These are phyloP conservation scores for Solanum hybrid DNA, from an alignment of 305 asterid genomes.

Conservation along the genomic window DNA sequence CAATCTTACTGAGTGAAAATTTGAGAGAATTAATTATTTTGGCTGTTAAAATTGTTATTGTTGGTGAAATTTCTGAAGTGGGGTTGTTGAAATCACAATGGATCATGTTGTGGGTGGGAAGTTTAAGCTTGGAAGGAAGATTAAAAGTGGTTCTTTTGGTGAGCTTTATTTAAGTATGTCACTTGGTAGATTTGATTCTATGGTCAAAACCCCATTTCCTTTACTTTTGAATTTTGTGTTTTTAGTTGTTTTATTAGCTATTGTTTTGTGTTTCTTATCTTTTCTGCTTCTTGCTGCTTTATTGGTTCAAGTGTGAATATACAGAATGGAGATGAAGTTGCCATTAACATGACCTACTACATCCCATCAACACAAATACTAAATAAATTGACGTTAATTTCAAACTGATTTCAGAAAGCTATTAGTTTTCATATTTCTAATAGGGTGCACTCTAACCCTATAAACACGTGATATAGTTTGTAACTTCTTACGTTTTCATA, in stretches of 20 bases:
- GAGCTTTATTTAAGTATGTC: slow-evolving; percentile 77
- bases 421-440: too few species aligned
- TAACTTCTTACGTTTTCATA: too few species aligned
- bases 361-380: too few species aligned
- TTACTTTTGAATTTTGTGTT: not conserved
- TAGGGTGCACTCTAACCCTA: too few species aligned
- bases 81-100: slow-evolving; percentile 34
- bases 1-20: not conserved
- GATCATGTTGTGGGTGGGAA: slow-evolving; percentile 86
- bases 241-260: not conserved
- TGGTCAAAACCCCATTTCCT: not conserved
- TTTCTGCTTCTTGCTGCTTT: slow-evolving; percentile 5
- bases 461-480: too few species aligned
- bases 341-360: slow-evolving; percentile 25
- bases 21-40: slow-evolving; percentile 6
- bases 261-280: not conserved
- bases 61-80: not conserved
- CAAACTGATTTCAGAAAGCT: too few species aligned
- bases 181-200: not conserved
- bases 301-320: slow-evolving; percentile 58
- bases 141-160: slow-evolving; percentile 93
- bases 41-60: slow-evolving; percentile 9
- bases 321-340: slow-evolving; percentile 95
- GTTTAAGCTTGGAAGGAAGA: slow-evolving; percentile 90
- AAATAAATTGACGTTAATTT: too few species aligned